Base-by-base conservation (phyloP, 257 asterid genomes). In the Solanum chiquidenum region DNA sequence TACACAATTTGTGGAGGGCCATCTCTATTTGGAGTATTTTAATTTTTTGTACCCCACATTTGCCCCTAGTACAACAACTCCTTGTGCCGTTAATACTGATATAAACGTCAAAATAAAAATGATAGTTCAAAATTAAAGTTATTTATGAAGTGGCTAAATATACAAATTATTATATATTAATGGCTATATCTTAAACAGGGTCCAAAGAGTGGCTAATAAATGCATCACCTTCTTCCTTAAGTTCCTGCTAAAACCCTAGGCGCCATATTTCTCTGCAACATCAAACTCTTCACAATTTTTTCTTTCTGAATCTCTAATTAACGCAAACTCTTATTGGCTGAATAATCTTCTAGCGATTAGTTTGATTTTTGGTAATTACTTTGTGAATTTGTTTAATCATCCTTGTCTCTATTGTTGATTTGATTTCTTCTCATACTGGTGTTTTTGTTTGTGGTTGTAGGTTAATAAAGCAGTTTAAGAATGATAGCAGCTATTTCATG, bases 401-500 rank as follows among this genome's bases (percentile, higher is more conserved):
- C 21, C 44, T 44, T 33, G 12, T 72, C 25, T 72, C 44, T 18
- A 2, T 69, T 69, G 75, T 72, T 72, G 11, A 72, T 58, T 72
- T 72, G 23, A 72, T 18, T 18, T 72, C 79, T 72, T 72, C 79
- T 33, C 14, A 72, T 71, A 73, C 3, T 14, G 9, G 49, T 4
- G 46, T 5, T 73, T 2, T 38, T 76, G 33, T 4, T 76, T 40
- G 83, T 76, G 12, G 58, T 23, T 12, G 34, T 76, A 76, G 35
- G 34, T 76, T 38, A 31, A 76, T 76, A 40, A 76, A 40, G 13
- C n/a, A n/a, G n/a, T 14, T 16, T 40, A 80, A 95, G 42, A 87
- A 96, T 96, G 99, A 95, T 94, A 71, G 77, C 98, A 29, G 93
- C 95, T 13, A 89, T 96, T 86, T 94, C 97, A 6, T 96, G 98